Percentiles rank a stretch among this genome's conserved stretches.
Evolutionary conservation across 768 basidiomycete species (phyloP).

Genomic region (Mycena rosella): DNA sequence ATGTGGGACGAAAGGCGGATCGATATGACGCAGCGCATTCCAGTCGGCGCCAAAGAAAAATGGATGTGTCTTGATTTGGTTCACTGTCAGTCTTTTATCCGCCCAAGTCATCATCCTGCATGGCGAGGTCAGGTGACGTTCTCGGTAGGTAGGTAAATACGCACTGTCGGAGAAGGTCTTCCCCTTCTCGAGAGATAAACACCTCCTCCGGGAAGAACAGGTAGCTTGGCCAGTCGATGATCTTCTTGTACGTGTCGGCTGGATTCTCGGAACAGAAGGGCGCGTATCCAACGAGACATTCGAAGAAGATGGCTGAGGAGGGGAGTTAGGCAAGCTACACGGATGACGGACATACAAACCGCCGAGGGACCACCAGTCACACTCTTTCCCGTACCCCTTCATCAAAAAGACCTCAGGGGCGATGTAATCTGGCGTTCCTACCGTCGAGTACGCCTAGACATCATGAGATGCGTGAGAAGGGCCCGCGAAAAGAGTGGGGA

Average conservation of each 20-base stretch:
- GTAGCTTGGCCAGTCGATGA: constrained; percentile 94
- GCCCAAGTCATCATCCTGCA: constrained; percentile 89
- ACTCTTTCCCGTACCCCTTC: constrained; percentile 98
- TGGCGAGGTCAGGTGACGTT: constrained; percentile 18
- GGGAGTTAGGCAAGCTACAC: neutral
- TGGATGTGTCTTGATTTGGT: constrained; percentile 92
- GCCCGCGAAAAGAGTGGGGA: no score
- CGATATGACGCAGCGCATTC: constrained; percentile 90
- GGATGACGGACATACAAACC: constrained; percentile 7
- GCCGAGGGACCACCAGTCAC: constrained; percentile 99
- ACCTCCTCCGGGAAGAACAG: constrained; percentile 96
- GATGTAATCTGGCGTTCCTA: constrained; percentile 80
- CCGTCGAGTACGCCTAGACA: constrained; percentile 91
- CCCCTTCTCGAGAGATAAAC: constrained; percentile 91
- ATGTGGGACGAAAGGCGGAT: constrained; percentile 95
- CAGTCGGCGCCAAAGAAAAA: constrained; percentile 98
- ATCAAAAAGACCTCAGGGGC: constrained; percentile 98
- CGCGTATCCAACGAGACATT: constrained; percentile 97
- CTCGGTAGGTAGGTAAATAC: constrained; percentile 38
- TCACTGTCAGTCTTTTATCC: constrained; percentile 78
- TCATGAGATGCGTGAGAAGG: constrained; percentile 4
- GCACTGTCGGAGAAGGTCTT: constrained; percentile 89
- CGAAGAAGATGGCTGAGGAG: constrained; percentile 90
- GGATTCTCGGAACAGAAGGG: constrained; percentile 98
- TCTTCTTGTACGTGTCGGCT: constrained; percentile 98